A percentile compares a stretch with the other conserved stretches of the same genome.
These are phyloP conservation scores for Linanthus parryae DNA, from an alignment of 148 eudicot genomes.

Conservation along the genomic window DNA sequence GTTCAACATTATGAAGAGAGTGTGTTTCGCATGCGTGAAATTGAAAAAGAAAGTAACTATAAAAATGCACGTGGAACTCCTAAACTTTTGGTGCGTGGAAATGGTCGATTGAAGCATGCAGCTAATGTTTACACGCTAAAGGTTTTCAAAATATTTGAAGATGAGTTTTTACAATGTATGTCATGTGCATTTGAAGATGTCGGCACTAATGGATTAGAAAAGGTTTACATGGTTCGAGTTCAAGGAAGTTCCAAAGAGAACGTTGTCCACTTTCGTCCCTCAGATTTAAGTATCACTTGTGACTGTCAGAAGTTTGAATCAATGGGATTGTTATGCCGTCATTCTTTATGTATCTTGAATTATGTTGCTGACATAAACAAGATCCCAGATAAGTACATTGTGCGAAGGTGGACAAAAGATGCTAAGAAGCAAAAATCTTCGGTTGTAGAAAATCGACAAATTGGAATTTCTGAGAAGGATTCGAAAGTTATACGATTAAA, in stretches of 20 bases:
- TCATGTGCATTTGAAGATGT: background rate
- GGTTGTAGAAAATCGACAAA: too few species aligned
- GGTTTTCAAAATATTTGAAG: background rate
- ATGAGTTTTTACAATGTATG: background rate
- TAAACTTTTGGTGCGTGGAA: background rate
- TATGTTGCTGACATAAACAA: background rate
- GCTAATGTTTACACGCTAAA: background rate
- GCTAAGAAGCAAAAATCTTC: too few species aligned
- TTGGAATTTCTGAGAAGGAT: too few species aligned
- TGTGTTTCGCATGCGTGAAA: background rate
- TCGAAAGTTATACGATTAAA: too few species aligned
- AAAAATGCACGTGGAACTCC: background rate
- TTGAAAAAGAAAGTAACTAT: background rate
- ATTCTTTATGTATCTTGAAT: background rate
- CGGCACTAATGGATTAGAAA: too few species aligned
- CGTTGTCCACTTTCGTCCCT: background rate
- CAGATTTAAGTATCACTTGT: background rate
- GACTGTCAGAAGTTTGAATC: background rate
- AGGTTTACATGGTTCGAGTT: background rate
- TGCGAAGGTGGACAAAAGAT: background rate
- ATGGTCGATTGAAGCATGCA: background rate
- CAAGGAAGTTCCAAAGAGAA: background rate
- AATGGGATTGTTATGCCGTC: background rate
- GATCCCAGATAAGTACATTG: background rate
- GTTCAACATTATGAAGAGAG: background rate